Base-by-base conservation (phyloP, 805 yeast genomes). In the Kuraishia piskuri region DNA sequence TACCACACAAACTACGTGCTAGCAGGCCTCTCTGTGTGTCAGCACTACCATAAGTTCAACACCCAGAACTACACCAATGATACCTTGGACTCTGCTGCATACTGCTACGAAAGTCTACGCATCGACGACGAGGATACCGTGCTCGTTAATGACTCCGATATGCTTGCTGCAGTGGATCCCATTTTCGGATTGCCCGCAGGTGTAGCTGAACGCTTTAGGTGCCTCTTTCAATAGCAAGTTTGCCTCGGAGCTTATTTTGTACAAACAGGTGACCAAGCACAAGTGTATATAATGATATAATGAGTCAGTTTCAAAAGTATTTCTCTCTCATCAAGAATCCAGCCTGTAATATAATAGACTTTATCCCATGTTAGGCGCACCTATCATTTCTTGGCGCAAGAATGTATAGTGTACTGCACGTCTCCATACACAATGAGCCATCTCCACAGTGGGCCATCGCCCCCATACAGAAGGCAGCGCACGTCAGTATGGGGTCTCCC, bases 1-100 rank as follows among this genome's bases (percentile, higher is more conserved):
- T 94, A 94, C 67, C 99, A 94, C 63, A 85, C 97, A 1, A 90
- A 91, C 63, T 94, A 94, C 64, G 82, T 84, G 0, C 69, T 91
- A 1, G 70, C 86, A 53, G 99, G 99, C 0, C 70, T 92, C 25
- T 79, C 89, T 49, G 69, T 76, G 49, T 72, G 81, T 19, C 87
- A 83, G 58, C 71, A 82, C 59, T 52, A 56, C 19, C 75, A 74
- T 58, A 37, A 40, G 6, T 66, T 61, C 52, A 56, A 61, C n/a
- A 49, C 46, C 12, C 54, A 56, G 1, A 49, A 54, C 2, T 47
- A 47, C n/a, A 7, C 7, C 26, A 40, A 31, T 19, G 48, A n/a
- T 23, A 46, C 1, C 50, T 54, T n/a, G 59, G 61, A 5, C 51
- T 22, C 21, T 19, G 49, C 65, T 21, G 68, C 67, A 25, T 68